Base-by-base conservation (phyloP, 2,329 filamentous ascomycete species). In the Nemania serpens region DNA sequence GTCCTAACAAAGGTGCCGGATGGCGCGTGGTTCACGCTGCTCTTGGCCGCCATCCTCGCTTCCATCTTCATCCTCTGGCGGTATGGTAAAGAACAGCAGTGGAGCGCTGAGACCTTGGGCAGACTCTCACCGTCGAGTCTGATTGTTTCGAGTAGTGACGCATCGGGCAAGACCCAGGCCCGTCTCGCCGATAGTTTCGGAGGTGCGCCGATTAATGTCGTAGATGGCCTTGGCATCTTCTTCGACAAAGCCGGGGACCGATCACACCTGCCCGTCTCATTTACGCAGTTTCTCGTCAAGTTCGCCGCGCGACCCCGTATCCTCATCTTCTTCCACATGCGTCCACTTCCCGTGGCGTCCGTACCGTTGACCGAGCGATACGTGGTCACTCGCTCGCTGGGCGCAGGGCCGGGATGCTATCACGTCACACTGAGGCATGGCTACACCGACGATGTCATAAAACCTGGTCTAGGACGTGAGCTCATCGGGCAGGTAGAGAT, bases 251-350 rank as follows among this genome's bases (percentile, higher is more conserved):
- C 51, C 13, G 51, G 41, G 11, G 51, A 54, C 12, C 20, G 22
- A 18, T 37, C 33, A 3, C 22, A 45, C 13, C 51, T 54, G 11
- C 51, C 51, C 15, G 41, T 54, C 13, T 33, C 51, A 2, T 54
- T 54, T 29, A 54, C 51, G 20, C 51, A 54, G 39, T 54, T 54
- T 18, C 37, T 54, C 3, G 37, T 45, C 39, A 54, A 54, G 22
- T 54, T 54, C 25, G 51, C 51, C 20, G 51, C 51, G 5, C 39
- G 51, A 11, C 51, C 51, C 4, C 51, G 51, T 39, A 22, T 54
- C 39, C 37, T 54, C 37, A 45, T 54, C 39, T 54, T 54, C 37
- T 54, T 54, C 51, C 51, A 54, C 41, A 54, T 54, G 51, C 51
- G 51, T 13, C 51, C 51, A 15, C 51, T 54, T 22, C 51, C 51